Evolutionary conservation across 192 early-diverging fungal genomes (phyloP).

Genomic region (Chytriomyces sp.): DNA sequence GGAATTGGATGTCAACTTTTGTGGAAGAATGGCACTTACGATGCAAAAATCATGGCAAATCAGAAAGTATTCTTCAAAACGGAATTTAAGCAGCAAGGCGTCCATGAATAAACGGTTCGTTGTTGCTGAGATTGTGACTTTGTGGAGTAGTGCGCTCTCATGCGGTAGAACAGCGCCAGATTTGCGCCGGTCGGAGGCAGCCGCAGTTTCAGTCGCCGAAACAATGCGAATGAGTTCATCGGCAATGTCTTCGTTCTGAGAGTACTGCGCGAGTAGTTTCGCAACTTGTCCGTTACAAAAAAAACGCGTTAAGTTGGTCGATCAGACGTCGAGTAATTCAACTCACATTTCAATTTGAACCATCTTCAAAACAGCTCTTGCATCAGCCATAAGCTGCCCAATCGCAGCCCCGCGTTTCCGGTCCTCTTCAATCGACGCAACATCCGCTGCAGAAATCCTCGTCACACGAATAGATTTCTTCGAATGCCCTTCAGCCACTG

Average conservation of each 20-base stretch:
- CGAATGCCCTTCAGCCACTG: neutral
- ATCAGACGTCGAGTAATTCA: neutral
- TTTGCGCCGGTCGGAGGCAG: neutral
- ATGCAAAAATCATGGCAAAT: conserved; percentile 45
- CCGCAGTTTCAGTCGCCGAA: conserved; percentile 7
- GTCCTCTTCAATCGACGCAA: neutral
- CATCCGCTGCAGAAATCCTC: neutral
- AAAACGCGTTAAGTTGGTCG: neutral
- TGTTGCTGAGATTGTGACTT: conserved; percentile 49
- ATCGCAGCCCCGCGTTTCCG: neutral
- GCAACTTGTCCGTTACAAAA: neutral
- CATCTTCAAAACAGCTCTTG: conserved; percentile 10
- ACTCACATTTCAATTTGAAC: conserved; percentile 24
- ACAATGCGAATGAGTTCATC: conserved; percentile 31
- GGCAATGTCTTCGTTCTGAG: conserved; percentile 16
- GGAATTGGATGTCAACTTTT: neutral
- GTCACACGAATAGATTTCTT: neutral
- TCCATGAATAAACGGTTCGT: conserved; percentile 53
- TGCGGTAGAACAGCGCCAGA: neutral
- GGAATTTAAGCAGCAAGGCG: conserved; percentile 43
- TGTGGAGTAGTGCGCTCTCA: conserved; percentile 19
- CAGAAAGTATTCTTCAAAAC: conserved; percentile 54
- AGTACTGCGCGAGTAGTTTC: neutral
- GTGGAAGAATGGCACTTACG: conserved; percentile 24
- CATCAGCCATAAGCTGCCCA: conserved; percentile 4